Percentiles rank a stretch among this genome's conserved stretches.
These are phyloP conservation scores for Hypoxylon intermedium DNA, from an alignment of 495 filamentous ascomycete species.

Conservation along the genomic window DNA sequence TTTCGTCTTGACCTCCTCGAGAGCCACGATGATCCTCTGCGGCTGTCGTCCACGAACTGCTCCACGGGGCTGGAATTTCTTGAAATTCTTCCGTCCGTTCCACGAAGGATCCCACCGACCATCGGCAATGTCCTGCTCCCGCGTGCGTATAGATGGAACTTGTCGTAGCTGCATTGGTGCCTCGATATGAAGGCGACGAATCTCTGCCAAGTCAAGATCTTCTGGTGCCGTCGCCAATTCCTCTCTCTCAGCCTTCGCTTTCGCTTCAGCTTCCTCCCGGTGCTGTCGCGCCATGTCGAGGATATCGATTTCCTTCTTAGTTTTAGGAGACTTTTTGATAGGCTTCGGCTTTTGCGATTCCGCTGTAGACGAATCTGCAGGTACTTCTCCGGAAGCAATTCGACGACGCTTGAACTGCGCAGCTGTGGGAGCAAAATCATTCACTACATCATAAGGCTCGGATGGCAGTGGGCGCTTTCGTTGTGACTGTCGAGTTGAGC, in stretches of 20 bases:
- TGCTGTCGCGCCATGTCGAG: constrained; percentile 70
- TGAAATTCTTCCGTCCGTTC: constrained; percentile 98
- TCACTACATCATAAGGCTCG: constrained; percentile 59
- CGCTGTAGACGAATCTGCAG: constrained; percentile 26
- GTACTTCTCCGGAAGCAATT: constrained; percentile 56
- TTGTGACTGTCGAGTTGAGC: constrained; percentile 42
- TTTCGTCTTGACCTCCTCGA: constrained; percentile 81
- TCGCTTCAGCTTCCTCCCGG: constrained; percentile 73
- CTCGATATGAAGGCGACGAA: constrained; percentile 77
- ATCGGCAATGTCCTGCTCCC: constrained; percentile 56
- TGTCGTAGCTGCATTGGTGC: constrained; percentile 75
- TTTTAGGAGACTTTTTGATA: constrained; percentile 40
- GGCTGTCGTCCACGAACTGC: constrained; percentile 56
- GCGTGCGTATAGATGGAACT: constrained; percentile 32
- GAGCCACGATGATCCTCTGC: constrained; percentile 70
- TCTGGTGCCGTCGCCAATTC: constrained; percentile 58
- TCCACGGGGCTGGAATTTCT: constrained; percentile 77
- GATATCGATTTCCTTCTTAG: constrained; percentile 70
- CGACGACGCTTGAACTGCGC: constrained; percentile 74
- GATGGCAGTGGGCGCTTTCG: constrained; percentile 57
- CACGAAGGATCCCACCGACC: constrained; percentile 86
- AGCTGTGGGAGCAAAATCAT: constrained; percentile 72
- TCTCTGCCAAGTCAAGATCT: constrained; percentile 68
- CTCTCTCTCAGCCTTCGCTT: constrained; percentile 65
- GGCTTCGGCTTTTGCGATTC: constrained; percentile 18